Conservation (phyloP, 345 rosid species). For the Clarkia xantiana region DNA sequence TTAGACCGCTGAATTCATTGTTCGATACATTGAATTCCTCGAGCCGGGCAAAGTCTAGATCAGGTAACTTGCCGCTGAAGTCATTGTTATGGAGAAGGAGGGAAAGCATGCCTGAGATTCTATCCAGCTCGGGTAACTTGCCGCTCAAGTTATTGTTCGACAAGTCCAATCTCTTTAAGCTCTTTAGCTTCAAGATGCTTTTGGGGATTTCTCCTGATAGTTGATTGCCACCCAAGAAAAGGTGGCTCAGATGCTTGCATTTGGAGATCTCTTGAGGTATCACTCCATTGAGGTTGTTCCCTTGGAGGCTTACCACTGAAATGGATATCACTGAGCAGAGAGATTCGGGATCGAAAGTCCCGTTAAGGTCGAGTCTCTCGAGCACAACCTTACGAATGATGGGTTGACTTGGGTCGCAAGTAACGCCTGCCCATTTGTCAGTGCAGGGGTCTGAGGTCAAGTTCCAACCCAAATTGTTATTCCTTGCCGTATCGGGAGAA, state of each 20-base stretch:
- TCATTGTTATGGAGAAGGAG: constrained; percentile 10
- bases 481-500: constrained; percentile 2
- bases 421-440: constrained; percentile 9
- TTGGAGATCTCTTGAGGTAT: constrained; percentile 10
- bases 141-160: constrained; percentile 11
- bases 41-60: background rate
- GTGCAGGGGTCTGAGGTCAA: constrained; percentile 9
- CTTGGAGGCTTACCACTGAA: constrained; percentile 5
- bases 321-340: constrained; percentile 8
- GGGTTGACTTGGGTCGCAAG: background rate
- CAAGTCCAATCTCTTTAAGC: constrained; percentile 6
- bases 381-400: constrained; percentile 6
- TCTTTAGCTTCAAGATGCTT: constrained; percentile 3
- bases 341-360: constrained; percentile 5
- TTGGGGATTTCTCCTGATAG: constrained; percentile 9
- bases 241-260: constrained; percentile 14
- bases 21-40: constrained; percentile 13
- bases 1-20: constrained; percentile 10
- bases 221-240: constrained; percentile 6
- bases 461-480: constrained; percentile 14
- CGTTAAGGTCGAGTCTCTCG: constrained; percentile 8
- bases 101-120: constrained; percentile 3
- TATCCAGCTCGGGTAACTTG: background rate
- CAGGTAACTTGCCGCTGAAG: background rate
- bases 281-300: constrained; percentile 6